Evolutionary conservation across 306 rosid genomes (phyloP).

Genomic region (Amphicarpaea edgeworthii): DNA sequence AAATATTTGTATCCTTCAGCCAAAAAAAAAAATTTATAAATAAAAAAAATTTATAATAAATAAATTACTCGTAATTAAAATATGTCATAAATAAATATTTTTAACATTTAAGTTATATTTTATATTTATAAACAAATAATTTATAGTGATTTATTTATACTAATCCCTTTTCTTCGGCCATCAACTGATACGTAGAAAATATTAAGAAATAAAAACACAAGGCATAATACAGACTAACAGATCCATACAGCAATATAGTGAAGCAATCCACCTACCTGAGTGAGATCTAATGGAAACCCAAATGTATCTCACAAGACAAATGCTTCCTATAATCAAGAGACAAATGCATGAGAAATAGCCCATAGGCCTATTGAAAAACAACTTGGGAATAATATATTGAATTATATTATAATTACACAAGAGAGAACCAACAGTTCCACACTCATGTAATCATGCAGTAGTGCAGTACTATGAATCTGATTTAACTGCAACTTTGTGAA

Average conservation of each 20-base stretch:
- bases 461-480: not conserved
- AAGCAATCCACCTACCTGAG: conserved; percentile 72
- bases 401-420: conserved; percentile 10
- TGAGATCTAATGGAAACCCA: conserved; percentile 96
- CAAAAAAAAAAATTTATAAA: no score
- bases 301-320: conserved; percentile 96
- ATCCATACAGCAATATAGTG: conserved; percentile 10
- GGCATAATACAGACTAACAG: conserved; percentile 30
- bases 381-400: conserved; percentile 7
- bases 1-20: no score
- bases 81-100: no score
- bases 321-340: conserved; percentile 75
- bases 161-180: conserved; percentile 96
- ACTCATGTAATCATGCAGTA: conserved; percentile 3
- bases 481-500: conserved; percentile 22
- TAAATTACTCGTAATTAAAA: no score
- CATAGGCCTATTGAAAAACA: conserved; percentile 16
- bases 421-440: conserved; percentile 17
- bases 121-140: no score
- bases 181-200: conserved; percentile 64
- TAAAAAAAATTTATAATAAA: no score
- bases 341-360: conserved; percentile 45
- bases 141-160: no score
- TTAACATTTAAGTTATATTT: no score
- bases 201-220: conserved; percentile 35